These are phyloP conservation scores for Achlya hypogyna DNA, from an alignment of 352 stramenopile genomes.

Conservation along the genomic window DNA sequence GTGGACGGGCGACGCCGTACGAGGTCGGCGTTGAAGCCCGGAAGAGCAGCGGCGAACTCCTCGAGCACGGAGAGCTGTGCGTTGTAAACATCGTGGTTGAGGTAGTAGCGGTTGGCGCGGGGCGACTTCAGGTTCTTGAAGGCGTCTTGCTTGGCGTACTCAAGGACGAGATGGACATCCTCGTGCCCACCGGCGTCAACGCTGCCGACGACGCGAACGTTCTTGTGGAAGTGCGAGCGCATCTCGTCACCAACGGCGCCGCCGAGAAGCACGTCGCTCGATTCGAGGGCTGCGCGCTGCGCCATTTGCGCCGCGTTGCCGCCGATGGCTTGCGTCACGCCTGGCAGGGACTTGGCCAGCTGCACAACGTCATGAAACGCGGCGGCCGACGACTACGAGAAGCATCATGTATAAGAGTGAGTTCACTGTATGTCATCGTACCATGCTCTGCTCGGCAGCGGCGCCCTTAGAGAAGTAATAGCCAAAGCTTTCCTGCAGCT, in stretches of 20 bases:
- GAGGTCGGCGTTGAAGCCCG: slow-evolving; percentile 50
- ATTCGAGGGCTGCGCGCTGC: slow-evolving; percentile 54
- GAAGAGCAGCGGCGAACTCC: slow-evolving; percentile 54
- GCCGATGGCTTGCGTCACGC: slow-evolving; percentile 57
- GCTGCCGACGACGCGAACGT: slow-evolving; percentile 58
- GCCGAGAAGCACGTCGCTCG: slow-evolving; percentile 56
- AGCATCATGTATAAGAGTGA: not conserved
- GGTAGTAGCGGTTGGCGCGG: slow-evolving; percentile 73
- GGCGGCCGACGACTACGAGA: slow-evolving; percentile 37
- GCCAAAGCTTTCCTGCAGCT: slow-evolving; percentile 71
- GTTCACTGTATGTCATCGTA: not conserved
- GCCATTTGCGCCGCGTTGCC: slow-evolving; percentile 78
- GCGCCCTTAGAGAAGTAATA: slow-evolving; percentile 76
- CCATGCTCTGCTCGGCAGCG: slow-evolving; percentile 74
- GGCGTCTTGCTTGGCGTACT: slow-evolving; percentile 56
- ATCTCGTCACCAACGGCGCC: slow-evolving; percentile 71
- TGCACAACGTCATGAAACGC: slow-evolving; percentile 64
- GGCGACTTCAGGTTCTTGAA: slow-evolving; percentile 54
- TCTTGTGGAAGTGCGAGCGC: slow-evolving; percentile 46
- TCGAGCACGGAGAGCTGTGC: slow-evolving; percentile 66
- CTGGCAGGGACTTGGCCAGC: slow-evolving; percentile 44
- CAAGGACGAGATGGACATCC: slow-evolving; percentile 72
- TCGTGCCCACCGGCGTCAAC: slow-evolving; percentile 51
- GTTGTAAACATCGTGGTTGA: slow-evolving; percentile 83
- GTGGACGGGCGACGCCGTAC: slow-evolving; percentile 15